Percentiles rank a stretch among this genome's conserved stretches.
These are phyloP conservation scores for Pelagophyceae sp. DNA, from an alignment of 352 stramenopile genomes.

Conservation along the genomic window DNA sequence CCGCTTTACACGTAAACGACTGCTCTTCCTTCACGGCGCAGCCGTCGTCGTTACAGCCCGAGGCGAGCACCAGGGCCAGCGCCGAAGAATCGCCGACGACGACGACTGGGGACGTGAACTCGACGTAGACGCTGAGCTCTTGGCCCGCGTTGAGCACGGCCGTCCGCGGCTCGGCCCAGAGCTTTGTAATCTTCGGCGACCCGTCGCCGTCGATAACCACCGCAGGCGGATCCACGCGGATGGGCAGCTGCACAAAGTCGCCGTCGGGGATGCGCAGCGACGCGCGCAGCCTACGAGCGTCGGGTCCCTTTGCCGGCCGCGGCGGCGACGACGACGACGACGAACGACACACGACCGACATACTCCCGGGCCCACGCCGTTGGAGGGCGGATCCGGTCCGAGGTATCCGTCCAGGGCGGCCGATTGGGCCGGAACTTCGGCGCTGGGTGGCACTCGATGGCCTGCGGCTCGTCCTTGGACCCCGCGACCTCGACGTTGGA, in stretches of 20 bases:
- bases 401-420: too few relatives aligned
- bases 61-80: not conserved
- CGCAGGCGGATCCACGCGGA: not conserved
- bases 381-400: too few relatives aligned
- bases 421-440: too few relatives aligned
- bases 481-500: not conserved
- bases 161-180: not conserved
- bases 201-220: not conserved
- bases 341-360: not conserved
- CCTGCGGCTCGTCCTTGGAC: not conserved
- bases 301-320: too few relatives aligned
- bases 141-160: not conserved
- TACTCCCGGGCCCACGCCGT: too few relatives aligned
- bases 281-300: not conserved
- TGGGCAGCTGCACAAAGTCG: not conserved
- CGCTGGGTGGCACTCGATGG: slow-evolving; percentile 8
- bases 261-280: not conserved
- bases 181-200: not conserved
- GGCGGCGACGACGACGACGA: not conserved
- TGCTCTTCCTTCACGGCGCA: not conserved
- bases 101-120: not conserved
- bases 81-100: not conserved
- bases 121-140: not conserved
- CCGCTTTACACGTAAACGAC: slow-evolving; percentile 8
- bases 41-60: not conserved